These are phyloP conservation scores for Coemansia sp. DNA, from an alignment of 371 early-diverging fungal genomes.

Conservation along the genomic window DNA sequence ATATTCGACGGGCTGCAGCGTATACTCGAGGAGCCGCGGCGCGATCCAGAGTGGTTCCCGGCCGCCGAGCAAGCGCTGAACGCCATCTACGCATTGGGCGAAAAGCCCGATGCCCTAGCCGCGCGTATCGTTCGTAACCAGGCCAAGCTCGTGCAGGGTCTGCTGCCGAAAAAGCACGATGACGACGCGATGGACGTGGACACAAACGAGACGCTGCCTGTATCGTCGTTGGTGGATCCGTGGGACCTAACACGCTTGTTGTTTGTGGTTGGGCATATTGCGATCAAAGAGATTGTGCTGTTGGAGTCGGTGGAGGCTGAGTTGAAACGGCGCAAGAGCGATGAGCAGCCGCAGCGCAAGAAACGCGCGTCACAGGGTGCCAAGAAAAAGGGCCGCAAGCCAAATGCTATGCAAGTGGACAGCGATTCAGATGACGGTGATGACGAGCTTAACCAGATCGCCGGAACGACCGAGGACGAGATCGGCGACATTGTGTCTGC, in stretches of 20 bases:
- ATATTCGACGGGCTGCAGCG: conserved; percentile 65
- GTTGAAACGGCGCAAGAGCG: conserved; percentile 72
- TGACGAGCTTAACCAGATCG: conserved; percentile 87
- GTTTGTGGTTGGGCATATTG: conserved; percentile 92
- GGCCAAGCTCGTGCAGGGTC: conserved; percentile 59
- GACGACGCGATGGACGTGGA: conserved; percentile 40
- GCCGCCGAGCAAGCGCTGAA: conserved; percentile 91
- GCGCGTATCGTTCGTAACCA: conserved; percentile 68
- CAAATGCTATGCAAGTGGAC: conserved; percentile 5
- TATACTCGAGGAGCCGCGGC: conserved; percentile 62
- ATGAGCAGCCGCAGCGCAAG: conserved; percentile 44
- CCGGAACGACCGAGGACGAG: conserved; percentile 91
- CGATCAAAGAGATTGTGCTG: conserved; percentile 91
- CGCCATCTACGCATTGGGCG: conserved; percentile 80
- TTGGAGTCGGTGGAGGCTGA: conserved; percentile 87
- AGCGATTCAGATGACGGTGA: conserved; percentile 50
- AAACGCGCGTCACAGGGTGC: conserved; percentile 52
- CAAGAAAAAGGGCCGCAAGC: conserved; percentile 16
- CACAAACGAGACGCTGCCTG: conserved; percentile 20
- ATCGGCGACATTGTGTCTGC: conserved; percentile 80
- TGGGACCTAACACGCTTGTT: conserved; percentile 78
- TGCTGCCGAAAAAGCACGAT: conserved; percentile 6
- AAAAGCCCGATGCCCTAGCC: conserved; percentile 82
- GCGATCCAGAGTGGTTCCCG: conserved; percentile 76
- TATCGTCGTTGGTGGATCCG: conserved; percentile 52